Conservation (phyloP, 352 stramenopile species). For the Phytophthora agathidicida region DNA sequence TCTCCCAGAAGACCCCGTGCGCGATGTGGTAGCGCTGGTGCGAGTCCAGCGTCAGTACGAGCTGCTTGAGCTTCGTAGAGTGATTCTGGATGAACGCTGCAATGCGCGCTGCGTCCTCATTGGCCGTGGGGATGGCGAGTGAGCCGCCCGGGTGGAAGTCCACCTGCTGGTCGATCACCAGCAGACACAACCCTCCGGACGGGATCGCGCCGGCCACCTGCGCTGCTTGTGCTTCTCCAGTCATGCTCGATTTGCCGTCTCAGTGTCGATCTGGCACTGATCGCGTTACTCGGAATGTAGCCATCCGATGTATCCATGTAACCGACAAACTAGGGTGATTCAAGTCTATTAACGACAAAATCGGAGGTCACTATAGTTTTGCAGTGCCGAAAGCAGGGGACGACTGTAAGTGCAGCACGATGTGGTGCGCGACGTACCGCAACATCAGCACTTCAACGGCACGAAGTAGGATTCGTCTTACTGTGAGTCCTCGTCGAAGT, state of each 20-base stretch:
- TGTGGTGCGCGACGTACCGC: slow-evolving; percentile 59
- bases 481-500: slow-evolving; percentile 54
- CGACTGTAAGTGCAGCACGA: slow-evolving; percentile 53
- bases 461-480: slow-evolving; percentile 53
- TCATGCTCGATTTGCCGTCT: slow-evolving; percentile 29
- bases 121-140: slow-evolving; percentile 94
- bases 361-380: slow-evolving; percentile 31
- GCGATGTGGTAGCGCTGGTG: slow-evolving; percentile 97
- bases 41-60: slow-evolving; percentile 97
- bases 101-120: slow-evolving; percentile 91
- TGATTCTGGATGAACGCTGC: slow-evolving; percentile 86
- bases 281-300: slow-evolving; percentile 10
- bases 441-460: slow-evolving; percentile 64
- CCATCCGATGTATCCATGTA: no score
- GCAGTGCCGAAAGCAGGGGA: slow-evolving; percentile 26
- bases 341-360: slow-evolving; percentile 6
- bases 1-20: slow-evolving; percentile 94
- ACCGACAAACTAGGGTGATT: slow-evolving; percentile 2
- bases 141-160: slow-evolving; percentile 96
- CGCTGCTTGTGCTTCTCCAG: slow-evolving; percentile 35
- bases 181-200: slow-evolving; percentile 68
- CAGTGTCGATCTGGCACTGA: slow-evolving; percentile 1
- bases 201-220: slow-evolving; percentile 42
- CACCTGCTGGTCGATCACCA: slow-evolving; percentile 96
- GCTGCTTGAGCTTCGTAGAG: slow-evolving; percentile 61